Base-by-base conservation (phyloP, 192 early-diverging fungal species). In the Backusella mclennaniae region DNA sequence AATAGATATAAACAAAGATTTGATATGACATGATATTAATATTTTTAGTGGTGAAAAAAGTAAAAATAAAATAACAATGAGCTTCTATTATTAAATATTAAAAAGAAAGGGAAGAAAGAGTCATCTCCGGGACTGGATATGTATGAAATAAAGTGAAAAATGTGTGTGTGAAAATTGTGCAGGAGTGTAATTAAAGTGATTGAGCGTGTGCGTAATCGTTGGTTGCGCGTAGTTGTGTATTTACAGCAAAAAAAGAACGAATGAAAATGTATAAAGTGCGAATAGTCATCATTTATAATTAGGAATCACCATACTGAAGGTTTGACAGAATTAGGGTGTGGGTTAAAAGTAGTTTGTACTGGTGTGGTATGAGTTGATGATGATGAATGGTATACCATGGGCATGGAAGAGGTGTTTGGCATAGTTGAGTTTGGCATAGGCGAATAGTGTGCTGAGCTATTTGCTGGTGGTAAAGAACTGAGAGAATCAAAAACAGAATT, bases 341-440 rank as follows among this genome's bases (percentile, higher is more conserved):
- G 21, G 9, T 63, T 63, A 63, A 63, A 63, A 14, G 56, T 63
- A 9, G 56, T 29, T 14, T 63, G 56, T 29, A 63, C 23, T 63
- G 56, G 56, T 4, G 56, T 63, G 26, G 23, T 63, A 63, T 63
- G 56, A 11, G 56, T 63, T 63, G 56, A 63, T 63, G 53, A 56
- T 56, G 56, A 63, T 29, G 56, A 63, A 63, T 63, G 21, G n/a
- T 63, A 63, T 29, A 63, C 56, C 23, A 63, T 29, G 12, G 56
- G 23, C 56, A 63, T 63, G 23, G 56, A 63, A 29, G 56, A 63
- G 3, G 56, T 63, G 12, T 11, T 63, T 4, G 56, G 56, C 56
- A 63, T 63, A 63, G 56, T 63, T 63, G 56, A 63, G 23, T 63
- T 63, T 63, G 56, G 56, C 56, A 63, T 63, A 63, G 56, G 56